Evolutionary conservation across 1,284 basidiomycete species (phyloP), one percentile per base, ranked within the genome.

Genomic region (Peniophora sp.): DNA sequence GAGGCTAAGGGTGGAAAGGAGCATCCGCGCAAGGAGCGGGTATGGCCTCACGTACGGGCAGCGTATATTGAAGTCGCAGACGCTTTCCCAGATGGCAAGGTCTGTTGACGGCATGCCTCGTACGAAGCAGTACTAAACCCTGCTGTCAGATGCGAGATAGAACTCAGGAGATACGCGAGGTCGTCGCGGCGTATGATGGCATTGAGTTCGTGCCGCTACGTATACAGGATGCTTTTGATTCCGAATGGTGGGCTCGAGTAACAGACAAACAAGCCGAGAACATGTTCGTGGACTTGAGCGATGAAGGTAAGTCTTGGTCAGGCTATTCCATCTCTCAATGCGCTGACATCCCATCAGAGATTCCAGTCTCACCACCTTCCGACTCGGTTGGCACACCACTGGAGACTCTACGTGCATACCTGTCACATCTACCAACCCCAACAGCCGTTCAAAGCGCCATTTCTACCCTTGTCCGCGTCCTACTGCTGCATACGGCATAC

Each of bases 361-460:
- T 41, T 5, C 18, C 15, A 17, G 15, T 41, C 18, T 8, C 8
- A 5, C 15, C 60, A 27, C 24, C 22, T 24, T 48, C 48, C 15
- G 36, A 39, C 36, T 44, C 57, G 18, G 46, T 52, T 14, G 12
- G 51, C n/a, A 66, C 67, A 6, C 77, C 88, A 3, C 55, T 74
- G 1, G 63, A 69, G 0, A 66, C 75, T 15, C 71, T 93, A 11
- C 76, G 69, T 24, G 61, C 68, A 9, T 87, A 87, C 55, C 74
- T 95, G 2, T 66, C 75, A 1, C 79, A 85, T 1, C 72, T 94
- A 0, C 90, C 92, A 0, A 87, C 89, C 0, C 76, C 83, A 27
- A 92, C 91, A 0, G 87, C 90, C 10, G 70, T 87, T 12, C 73
- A 79, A 5, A 75, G 74, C 24, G 74, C 86, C 0, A 71, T 88